Percentiles rank a stretch among this genome's conserved stretches.
Conservation (phyloP, 2,329 filamentous ascomycete genomes). For the Aspergillus niger region DNA sequence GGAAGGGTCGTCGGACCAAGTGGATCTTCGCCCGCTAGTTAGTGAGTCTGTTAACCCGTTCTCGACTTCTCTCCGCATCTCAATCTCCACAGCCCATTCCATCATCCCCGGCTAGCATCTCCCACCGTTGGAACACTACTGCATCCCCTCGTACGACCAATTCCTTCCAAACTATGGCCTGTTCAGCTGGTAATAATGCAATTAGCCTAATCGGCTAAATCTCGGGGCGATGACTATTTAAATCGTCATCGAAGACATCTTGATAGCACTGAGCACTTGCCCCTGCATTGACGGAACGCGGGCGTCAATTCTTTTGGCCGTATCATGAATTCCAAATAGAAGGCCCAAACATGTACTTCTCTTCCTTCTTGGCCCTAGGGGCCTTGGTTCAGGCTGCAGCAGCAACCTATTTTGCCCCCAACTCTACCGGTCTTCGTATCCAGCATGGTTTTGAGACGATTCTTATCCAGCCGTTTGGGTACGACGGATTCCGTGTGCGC, state of each 20-base stretch:
- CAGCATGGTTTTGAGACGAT: conserved; percentile 44
- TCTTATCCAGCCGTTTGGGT: conserved; percentile 43
- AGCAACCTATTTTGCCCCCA: conserved; percentile 21
- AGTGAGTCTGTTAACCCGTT: not conserved
- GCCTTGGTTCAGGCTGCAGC: not conserved
- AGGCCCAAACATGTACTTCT: not conserved
- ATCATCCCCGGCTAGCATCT: not conserved
- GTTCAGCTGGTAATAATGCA: not conserved
- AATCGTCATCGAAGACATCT: not conserved
- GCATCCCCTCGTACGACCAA: not conserved
- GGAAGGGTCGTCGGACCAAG: not conserved
- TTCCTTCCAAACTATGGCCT: not conserved
- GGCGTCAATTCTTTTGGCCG: not conserved
- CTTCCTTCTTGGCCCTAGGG: not conserved
- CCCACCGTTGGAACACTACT: not conserved
- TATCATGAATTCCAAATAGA: not conserved
- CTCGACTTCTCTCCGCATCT: not conserved
- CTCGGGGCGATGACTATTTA: not conserved
- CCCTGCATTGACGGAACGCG: too few species aligned
- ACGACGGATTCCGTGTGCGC: conserved; percentile 43
- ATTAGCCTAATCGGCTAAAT: conserved; percentile 10
- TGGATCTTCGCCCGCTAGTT: not conserved
- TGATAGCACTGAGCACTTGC: not conserved
- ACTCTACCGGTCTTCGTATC: conserved; percentile 32
- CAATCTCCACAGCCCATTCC: not conserved